phyloP scores from a whole-genome alignment of 2,329 filamentous ascomycete genomes.

The Colletotrichum sp. region DNA sequence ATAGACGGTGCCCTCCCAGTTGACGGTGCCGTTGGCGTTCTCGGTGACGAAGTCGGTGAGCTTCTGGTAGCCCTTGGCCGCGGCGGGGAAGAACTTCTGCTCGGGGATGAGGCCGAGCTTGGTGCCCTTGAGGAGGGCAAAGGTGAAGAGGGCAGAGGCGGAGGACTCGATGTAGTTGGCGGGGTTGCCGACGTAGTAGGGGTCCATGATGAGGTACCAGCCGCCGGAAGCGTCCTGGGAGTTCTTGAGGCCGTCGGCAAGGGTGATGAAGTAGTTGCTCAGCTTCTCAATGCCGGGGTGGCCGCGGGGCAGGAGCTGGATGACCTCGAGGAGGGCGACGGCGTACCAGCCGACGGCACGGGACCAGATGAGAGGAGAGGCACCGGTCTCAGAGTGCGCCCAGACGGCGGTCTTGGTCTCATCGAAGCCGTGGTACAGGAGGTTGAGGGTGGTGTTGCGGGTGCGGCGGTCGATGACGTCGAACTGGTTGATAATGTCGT shows the following conservation, averaged over 20 bases:
- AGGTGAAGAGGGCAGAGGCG: slow-evolving; percentile 63
- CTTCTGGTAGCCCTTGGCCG: slow-evolving; percentile 38
- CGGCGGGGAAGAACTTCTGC: slow-evolving; percentile 41
- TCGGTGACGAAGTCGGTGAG: slow-evolving; percentile 50
- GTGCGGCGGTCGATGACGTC: slow-evolving; percentile 50
- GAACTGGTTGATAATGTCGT: slow-evolving; percentile 51
- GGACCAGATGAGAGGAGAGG: slow-evolving; percentile 57
- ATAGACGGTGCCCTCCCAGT: slow-evolving; percentile 56
- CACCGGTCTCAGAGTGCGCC: slow-evolving; percentile 55
- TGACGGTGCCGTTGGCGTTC: slow-evolving; percentile 52
- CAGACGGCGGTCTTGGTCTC: slow-evolving; percentile 51
- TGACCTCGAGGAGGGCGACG: slow-evolving; percentile 54
- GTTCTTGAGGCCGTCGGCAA: slow-evolving; percentile 45
- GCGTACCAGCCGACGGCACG: slow-evolving; percentile 60
- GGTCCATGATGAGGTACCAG: slow-evolving; percentile 65
- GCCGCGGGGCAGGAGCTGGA: slow-evolving; percentile 47
- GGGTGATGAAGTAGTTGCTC: slow-evolving; percentile 41
- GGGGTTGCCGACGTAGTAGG: slow-evolving; percentile 45
- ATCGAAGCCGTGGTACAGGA: slow-evolving; percentile 62
- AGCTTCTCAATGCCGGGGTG: slow-evolving; percentile 41
- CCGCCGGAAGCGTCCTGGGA: slow-evolving; percentile 50
- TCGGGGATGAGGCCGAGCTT: slow-evolving; percentile 34
- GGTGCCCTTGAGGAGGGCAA: slow-evolving; percentile 44
- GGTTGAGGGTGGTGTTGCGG: slow-evolving; percentile 39
- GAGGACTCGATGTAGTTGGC: slow-evolving; percentile 68